phyloP scores from a whole-genome alignment of 2,329 filamentous ascomycete species.

The Xylaria sp. region DNA sequence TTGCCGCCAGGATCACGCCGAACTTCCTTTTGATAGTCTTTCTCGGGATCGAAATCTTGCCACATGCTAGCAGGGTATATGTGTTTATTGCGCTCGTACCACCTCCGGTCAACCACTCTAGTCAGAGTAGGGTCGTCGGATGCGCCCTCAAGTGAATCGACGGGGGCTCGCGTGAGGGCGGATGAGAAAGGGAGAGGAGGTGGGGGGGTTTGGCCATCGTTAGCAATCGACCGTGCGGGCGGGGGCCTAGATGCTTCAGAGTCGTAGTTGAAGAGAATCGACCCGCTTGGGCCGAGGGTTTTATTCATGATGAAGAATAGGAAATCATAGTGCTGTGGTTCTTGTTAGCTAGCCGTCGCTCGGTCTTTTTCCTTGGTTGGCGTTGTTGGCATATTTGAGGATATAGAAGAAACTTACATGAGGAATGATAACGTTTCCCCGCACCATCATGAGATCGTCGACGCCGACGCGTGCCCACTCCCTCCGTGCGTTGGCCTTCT shows the following conservation, averaged over 20 bases:
- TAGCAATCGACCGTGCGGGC: slow-evolving; percentile 33
- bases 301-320: slow-evolving; percentile 97
- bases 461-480: slow-evolving; percentile 96
- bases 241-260: slow-evolving; percentile 56
- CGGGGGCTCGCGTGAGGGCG: slow-evolving; percentile 56
- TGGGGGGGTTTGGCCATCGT: slow-evolving; percentile 48
- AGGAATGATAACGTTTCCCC: slow-evolving; percentile 90
- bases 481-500: slow-evolving; percentile 72
- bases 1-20: slow-evolving; percentile 90
- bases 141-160: slow-evolving; percentile 76
- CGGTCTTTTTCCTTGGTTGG: slow-evolving; percentile 16
- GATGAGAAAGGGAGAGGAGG: slow-evolving; percentile 55
- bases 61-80: slow-evolving; percentile 97
- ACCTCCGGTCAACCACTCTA: slow-evolving; percentile 94
- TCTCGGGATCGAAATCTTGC: slow-evolving; percentile 93
- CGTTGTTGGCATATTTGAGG: not conserved
- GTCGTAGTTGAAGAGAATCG: slow-evolving; percentile 80
- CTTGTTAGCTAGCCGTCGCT: slow-evolving; percentile 38
- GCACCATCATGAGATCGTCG: slow-evolving; percentile 93
- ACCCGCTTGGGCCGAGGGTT: slow-evolving; percentile 76
- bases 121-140: slow-evolving; percentile 82
- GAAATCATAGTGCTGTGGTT: slow-evolving; percentile 87
- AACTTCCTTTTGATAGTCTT: slow-evolving; percentile 81
- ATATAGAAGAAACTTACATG: slow-evolving; percentile 72
- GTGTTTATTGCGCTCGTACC: slow-evolving; percentile 98